Conservation (phyloP, 129 eudicot species). For the Erigeron canadensis region DNA sequence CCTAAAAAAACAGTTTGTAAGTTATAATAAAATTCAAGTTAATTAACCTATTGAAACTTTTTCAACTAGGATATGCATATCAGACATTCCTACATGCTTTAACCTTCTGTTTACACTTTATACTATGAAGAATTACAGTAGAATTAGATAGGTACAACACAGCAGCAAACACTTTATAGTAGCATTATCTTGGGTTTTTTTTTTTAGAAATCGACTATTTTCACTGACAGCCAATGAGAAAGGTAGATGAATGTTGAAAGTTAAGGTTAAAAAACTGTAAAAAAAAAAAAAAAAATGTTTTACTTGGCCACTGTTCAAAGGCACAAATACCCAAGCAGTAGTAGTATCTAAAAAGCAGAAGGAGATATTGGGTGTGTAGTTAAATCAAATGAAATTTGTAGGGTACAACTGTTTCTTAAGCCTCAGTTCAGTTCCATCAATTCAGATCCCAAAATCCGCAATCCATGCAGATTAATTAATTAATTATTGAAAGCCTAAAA, state of each 20-base stretch:
- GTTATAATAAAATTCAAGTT: too few relatives aligned
- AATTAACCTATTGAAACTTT: too few relatives aligned
- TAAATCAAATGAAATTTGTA: conserved; percentile 59
- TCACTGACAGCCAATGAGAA: conserved; percentile 19
- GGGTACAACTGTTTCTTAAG: conserved; percentile 27
- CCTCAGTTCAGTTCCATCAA: conserved; percentile 34
- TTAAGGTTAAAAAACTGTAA: conserved; percentile 36
- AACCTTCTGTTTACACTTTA: too few relatives aligned
- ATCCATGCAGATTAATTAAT: conserved; percentile 33
- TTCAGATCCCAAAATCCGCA: conserved; percentile 48
- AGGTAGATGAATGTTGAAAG: conserved; percentile 17
- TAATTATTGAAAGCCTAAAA: conserved; percentile 11
- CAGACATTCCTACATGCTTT: too few relatives aligned
- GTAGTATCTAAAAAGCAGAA: conserved; percentile 58
- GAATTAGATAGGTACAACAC: not conserved
- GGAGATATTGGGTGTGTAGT: conserved; percentile 65
- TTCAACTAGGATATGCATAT: too few relatives aligned
- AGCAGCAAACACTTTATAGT: not conserved
- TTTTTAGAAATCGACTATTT: not conserved
- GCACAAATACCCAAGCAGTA: conserved; percentile 54
- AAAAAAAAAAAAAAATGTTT: conserved; percentile 19
- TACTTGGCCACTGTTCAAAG: conserved; percentile 32
- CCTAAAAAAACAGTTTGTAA: too few relatives aligned
- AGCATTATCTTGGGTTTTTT: not conserved
- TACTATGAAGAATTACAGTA: too few relatives aligned